Conservation (phyloP, 768 basidiomycete species). For the Tylopilus sp. region DNA sequence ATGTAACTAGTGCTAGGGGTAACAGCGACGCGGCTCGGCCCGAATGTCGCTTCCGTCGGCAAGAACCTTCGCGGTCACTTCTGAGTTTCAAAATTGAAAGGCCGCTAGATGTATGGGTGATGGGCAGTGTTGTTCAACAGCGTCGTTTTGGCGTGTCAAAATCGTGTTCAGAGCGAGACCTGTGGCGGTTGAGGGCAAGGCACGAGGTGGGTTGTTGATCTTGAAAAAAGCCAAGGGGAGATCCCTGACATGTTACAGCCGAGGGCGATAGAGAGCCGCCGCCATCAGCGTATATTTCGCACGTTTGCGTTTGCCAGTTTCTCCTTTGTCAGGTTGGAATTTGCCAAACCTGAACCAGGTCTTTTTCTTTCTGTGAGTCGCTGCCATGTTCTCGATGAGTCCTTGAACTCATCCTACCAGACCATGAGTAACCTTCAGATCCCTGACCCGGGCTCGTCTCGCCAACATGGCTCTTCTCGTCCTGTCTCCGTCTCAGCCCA, state of each 20-base stretch:
- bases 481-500: slow-evolving; percentile 59
- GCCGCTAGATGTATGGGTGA: slow-evolving; percentile 1
- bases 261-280: slow-evolving; percentile 12
- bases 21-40: slow-evolving; percentile 15
- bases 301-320: slow-evolving; percentile 19
- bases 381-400: slow-evolving; percentile 9
- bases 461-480: slow-evolving; percentile 39
- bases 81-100: slow-evolving; percentile 22
- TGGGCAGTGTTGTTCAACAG: not conserved
- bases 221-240: not conserved
- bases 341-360: slow-evolving; percentile 12
- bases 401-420: not conserved
- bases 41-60: slow-evolving; percentile 18
- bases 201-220: slow-evolving; percentile 10
- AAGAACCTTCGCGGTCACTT: slow-evolving; percentile 4
- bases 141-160: too few relatives aligned
- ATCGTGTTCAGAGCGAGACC: not conserved
- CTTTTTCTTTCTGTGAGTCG: slow-evolving; percentile 18
- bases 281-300: slow-evolving; percentile 22
- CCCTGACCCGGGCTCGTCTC: slow-evolving; percentile 47
- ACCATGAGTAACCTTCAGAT: slow-evolving; percentile 40
- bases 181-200: not conserved
- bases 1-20: not conserved
- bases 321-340: slow-evolving; percentile 17
- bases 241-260: slow-evolving; percentile 5